Percentiles rank a stretch among this genome's conserved stretches.
These are phyloP conservation scores for Allium sativum DNA, from an alignment of 106 monocot species.

Conservation along the genomic window DNA sequence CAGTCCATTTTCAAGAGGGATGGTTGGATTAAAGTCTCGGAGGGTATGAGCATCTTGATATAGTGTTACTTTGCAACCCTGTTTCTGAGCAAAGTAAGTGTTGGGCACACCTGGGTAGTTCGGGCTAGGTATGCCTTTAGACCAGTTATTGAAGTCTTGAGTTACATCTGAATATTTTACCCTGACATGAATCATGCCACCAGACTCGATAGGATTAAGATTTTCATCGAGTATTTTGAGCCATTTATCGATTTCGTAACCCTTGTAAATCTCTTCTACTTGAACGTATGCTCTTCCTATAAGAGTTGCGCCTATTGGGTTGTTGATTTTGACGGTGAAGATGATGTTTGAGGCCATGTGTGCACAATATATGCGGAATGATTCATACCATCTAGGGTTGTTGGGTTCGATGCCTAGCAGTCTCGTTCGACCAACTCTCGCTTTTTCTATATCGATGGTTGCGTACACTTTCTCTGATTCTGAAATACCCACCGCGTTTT, in stretches of 20 bases:
- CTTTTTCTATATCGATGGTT: conserved; percentile 19
- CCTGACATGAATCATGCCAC: conserved; percentile 7
- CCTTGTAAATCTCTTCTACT: neutral
- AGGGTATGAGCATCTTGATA: conserved; percentile 11
- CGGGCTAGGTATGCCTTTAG: conserved; percentile 2
- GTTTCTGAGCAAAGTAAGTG: conserved; percentile 14
- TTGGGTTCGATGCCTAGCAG: conserved; percentile 1
- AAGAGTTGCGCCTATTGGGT: conserved; percentile 14
- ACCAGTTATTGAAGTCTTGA: neutral
- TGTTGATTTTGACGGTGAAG: conserved; percentile 15
- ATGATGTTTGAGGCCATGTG: conserved; percentile 12
- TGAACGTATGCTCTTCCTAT: conserved; percentile 9
- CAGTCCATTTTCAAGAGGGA: neutral
- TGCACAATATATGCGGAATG: conserved; percentile 20
- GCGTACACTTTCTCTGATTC: conserved; percentile 11
- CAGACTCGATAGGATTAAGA: neutral
- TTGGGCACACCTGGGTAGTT: conserved; percentile 8
- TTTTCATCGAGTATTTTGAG: conserved; percentile 11
- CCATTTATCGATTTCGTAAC: neutral
- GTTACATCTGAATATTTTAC: neutral
- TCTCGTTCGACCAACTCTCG: conserved; percentile 14
- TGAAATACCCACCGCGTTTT: neutral
- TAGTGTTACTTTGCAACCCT: conserved; percentile 12
- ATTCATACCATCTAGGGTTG: conserved; percentile 15
- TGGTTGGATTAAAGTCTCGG: conserved; percentile 4